Base-by-base conservation (phyloP, 805 yeast genomes). In the Naumovozyma dairenensis region DNA sequence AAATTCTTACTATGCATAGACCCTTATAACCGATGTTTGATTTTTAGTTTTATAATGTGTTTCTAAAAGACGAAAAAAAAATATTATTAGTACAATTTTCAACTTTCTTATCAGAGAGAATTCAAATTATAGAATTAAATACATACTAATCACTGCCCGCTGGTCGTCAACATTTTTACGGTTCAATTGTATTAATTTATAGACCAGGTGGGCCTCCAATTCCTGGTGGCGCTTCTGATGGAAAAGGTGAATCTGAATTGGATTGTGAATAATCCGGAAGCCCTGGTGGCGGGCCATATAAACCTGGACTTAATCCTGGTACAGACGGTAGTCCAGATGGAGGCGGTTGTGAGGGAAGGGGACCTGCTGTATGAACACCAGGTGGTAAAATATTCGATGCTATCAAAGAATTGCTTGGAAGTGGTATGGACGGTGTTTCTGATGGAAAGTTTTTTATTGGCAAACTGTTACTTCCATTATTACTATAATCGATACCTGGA, bases 191-290 rank as follows among this genome's bases (percentile, higher is more conserved):
- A n/a, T n/a, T n/a, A n/a, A n/a, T n/a, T 26, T 28, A 36, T 26
- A 38, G 25, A 31, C 54, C 53, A 21, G 53, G 48, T 17, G 55
- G 53, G 5, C 49, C 50, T 29, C 36, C 33, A n/a, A 49, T 37
- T 7, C 51, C 53, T 9, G 61, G 55, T 15, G 61, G 51, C 15
- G 49, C 37, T 7, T 51, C 53, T 9, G 61, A 55, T 15, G 61
- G 51, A 14, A 49, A 37, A 4, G 47, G 25, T 25, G 41, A 35
- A 20, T 31, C 29, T 21, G 25, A 33, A 26, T 40, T 17, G 24
- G 35, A 30, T 24, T 25, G 16, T 16, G 32, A 25, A 15, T 38
- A 18, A 26, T 42, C 25, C 16, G 39, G 22, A 20, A 40, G 21
- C 3, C 35, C 40, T 2, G 45, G 39, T 21, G 46, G 31, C 15